Evolutionary conservation across 208 protist species (phyloP).

Genomic region (Crithidia mellificae): DNA sequence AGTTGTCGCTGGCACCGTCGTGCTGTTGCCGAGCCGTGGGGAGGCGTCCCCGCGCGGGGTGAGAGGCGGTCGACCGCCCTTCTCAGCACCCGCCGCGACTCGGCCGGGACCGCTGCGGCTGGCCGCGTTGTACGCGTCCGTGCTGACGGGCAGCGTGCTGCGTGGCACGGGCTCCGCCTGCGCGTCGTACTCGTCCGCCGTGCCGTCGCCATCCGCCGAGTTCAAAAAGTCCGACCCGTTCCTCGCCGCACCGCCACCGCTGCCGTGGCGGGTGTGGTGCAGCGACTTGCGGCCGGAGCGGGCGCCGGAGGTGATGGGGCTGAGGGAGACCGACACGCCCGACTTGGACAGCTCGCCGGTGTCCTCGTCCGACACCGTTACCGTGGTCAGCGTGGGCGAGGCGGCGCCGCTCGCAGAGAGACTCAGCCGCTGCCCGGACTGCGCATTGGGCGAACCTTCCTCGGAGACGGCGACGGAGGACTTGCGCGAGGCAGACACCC

Average conservation of each 20-base stretch:
- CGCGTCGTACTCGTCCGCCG: slow-evolving; percentile 5
- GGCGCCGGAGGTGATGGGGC: slow-evolving; percentile 24
- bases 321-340: slow-evolving; percentile 23
- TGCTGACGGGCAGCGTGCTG: slow-evolving; percentile 21
- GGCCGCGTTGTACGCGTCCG: neutral
- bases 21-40: neutral
- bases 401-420: neutral
- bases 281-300: slow-evolving; percentile 8
- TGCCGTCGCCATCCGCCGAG: slow-evolving; percentile 3
- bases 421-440: neutral
- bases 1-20: neutral
- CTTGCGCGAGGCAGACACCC: slow-evolving; percentile 1
- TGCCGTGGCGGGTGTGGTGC: slow-evolving; percentile 13
- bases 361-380: slow-evolving; percentile 35
- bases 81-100: neutral
- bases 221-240: neutral
- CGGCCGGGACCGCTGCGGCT: neutral
- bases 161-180: slow-evolving; percentile 22
- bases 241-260: neutral
- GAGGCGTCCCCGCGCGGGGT: slow-evolving; percentile 15
- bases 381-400: slow-evolving; percentile 19
- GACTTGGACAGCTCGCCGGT: slow-evolving; percentile 20
- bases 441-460: neutral
- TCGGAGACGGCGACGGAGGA: neutral
- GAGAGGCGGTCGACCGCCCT: slow-evolving; percentile 11